Conservation (phyloP, 495 filamentous ascomycete species). For the Margaritispora aquatica region DNA sequence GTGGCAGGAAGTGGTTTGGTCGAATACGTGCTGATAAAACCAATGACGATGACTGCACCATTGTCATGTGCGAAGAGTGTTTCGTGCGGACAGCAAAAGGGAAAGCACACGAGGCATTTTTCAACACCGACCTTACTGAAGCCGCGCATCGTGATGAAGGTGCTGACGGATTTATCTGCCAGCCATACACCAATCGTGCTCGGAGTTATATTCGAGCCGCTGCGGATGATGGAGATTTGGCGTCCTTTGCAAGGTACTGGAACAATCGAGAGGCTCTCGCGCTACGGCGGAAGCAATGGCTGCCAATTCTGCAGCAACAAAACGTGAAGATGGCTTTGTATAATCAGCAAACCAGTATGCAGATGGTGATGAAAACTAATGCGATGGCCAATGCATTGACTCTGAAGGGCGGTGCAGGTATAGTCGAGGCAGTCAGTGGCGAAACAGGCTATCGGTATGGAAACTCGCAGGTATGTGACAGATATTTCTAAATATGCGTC, state of each 20-base stretch:
- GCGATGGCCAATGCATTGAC: background rate
- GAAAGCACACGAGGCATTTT: background rate
- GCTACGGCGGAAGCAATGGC: background rate
- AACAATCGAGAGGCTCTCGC: conserved; percentile 3
- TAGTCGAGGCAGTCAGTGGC: background rate
- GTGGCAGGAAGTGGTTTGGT: conserved; percentile 11
- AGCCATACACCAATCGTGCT: conserved; percentile 8
- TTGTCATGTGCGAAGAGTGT: conserved; percentile 19
- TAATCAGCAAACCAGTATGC: conserved; percentile 2
- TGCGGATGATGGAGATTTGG: background rate
- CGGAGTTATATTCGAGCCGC: background rate
- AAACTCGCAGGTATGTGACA: background rate
- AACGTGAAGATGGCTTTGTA: background rate
- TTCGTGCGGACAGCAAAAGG: background rate
- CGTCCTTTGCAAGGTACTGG: conserved; percentile 12
- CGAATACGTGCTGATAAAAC: background rate
- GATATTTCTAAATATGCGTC: no score
- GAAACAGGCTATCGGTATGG: background rate
- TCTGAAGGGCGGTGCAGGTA: background rate
- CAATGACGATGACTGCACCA: conserved; percentile 5
- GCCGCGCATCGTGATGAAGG: conserved; percentile 2
- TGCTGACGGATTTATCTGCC: background rate
- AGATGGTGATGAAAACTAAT: conserved; percentile 4
- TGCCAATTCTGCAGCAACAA: background rate
- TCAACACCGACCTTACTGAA: conserved; percentile 9